Conservation (phyloP, 2,329 filamentous ascomycete genomes). For the Epichloe gansuensis region DNA sequence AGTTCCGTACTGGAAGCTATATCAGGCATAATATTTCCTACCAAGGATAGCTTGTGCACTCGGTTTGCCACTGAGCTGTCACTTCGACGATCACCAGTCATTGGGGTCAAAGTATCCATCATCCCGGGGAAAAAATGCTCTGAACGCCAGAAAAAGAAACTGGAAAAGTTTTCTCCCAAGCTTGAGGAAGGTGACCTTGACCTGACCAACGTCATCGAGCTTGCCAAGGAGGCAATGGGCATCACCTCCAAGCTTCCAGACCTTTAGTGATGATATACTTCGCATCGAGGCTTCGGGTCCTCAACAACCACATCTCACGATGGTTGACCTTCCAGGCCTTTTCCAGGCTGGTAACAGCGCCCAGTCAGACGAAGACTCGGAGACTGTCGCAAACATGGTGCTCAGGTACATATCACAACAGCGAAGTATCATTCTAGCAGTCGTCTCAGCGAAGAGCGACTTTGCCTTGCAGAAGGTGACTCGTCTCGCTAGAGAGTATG, state of each 20-base stretch:
- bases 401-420: constrained; percentile 42
- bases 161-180: constrained; percentile 14
- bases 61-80: constrained; percentile 50
- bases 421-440: constrained; percentile 46
- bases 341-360: constrained; percentile 33
- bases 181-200: constrained; percentile 7
- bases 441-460: constrained; percentile 42
- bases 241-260: constrained; percentile 20
- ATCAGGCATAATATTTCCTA: constrained; percentile 45
- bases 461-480: constrained; percentile 45
- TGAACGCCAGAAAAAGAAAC: constrained; percentile 12
- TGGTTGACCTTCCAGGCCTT: constrained; percentile 46
- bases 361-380: constrained; percentile 29
- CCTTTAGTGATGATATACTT: constrained; percentile 33
- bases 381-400: constrained; percentile 33
- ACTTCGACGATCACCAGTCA: constrained; percentile 31
- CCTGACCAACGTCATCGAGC: constrained; percentile 23
- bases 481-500: constrained; percentile 22
- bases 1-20: constrained; percentile 53
- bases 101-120: constrained; percentile 21
- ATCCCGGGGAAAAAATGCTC: constrained; percentile 17
- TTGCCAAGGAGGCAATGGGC: constrained; percentile 36
- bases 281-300: constrained; percentile 35
- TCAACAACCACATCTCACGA: constrained; percentile 37
- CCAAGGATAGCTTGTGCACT: constrained; percentile 45